Evolutionary conservation across 208 protist species (phyloP), one percentile per base, ranked within the genome.

Genomic region (Leishmania braziliensis): DNA sequence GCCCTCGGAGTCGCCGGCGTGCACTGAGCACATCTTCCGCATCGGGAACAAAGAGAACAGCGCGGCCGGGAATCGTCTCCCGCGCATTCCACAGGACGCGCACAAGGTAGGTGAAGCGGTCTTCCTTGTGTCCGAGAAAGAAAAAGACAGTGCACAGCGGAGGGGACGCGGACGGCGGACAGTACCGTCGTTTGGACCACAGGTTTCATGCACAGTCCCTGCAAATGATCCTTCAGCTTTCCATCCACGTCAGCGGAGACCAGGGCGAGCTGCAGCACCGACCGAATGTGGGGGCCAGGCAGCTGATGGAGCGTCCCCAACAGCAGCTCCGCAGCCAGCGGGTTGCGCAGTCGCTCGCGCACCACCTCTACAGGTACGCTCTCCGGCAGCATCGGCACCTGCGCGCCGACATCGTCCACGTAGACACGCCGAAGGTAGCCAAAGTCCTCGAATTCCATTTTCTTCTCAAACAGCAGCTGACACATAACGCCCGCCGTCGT

Each of bases 71-170:
- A 43, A 97, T 95, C 16, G 90, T 95, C 14, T 71, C 83, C 18
- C 87, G 73, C 51, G 94, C 92, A 78, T 91, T 92, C 88, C 92
- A 94, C 43, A 94, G 76, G 16, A 97, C 83, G 39, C 83, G 71
- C 29, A 80, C 86, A 0, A 90, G 74, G 77, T 94, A 91, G 60
- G n/a, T 76, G 53, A 87, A 91, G 36, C 88, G 81, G 74, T 95
- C 78, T 9, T 92, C 83, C 56, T 4, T 50, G 46, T 85, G 72
- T 0, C 43, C 65, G 6, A 84, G 43, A 1, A 91, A 89, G 80
- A 95, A 97, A 97, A 20, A 96, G 80, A 79, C 94, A 97, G 80
- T 95, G 92, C 68, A 96, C 83, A 2, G 92, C 95, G 20, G 90
- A 91, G 0, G 94, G 91, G 60, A 97, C 36, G 56, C 90, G 88